Evolutionary conservation across 2,329 filamentous ascomycete species (phyloP).

Genomic region (Xylariaceae sp.): DNA sequence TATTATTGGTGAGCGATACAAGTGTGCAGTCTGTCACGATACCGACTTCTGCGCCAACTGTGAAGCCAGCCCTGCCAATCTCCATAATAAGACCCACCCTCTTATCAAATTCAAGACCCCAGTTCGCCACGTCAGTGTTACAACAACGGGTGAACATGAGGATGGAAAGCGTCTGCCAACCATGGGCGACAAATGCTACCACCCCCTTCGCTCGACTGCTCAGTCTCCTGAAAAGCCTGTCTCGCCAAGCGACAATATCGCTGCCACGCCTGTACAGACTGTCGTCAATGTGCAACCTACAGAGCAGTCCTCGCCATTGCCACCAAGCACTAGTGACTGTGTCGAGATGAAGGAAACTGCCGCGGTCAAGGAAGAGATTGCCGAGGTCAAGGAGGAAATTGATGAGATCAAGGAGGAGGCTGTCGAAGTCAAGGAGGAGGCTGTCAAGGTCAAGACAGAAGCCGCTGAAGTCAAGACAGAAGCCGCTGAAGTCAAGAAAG

Average conservation of each 20-base stretch:
- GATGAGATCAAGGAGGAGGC: conserved; percentile 25
- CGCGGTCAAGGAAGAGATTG: not conserved
- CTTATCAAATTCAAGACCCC: conserved; percentile 96
- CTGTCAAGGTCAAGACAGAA: too few species aligned
- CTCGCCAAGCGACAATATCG: conserved; percentile 42
- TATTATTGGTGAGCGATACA: conserved; percentile 86
- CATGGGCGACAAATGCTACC: conserved; percentile 60
- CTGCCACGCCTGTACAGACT: conserved; percentile 57
- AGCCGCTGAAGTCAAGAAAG: too few species aligned
- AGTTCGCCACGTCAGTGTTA: conserved; percentile 80
- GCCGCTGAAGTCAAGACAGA: too few species aligned
- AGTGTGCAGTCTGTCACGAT: conserved; percentile 94
- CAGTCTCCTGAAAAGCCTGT: conserved; percentile 48
- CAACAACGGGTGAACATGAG: conserved; percentile 72
- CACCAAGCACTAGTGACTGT: not conserved
- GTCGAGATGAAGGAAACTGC: conserved; percentile 1
- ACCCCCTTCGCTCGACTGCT: conserved; percentile 28
- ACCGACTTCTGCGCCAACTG: conserved; percentile 92
- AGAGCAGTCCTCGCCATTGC: conserved; percentile 31
- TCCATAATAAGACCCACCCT: conserved; percentile 92
- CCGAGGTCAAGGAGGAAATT: not conserved
- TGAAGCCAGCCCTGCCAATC: conserved; percentile 78
- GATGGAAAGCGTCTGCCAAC: conserved; percentile 58
- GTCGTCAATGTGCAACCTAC: conserved; percentile 65
- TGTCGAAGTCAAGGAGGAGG: too few species aligned